phyloP scores from a whole-genome alignment of 495 filamentous ascomycete genomes.

The Penicillium lividum region DNA sequence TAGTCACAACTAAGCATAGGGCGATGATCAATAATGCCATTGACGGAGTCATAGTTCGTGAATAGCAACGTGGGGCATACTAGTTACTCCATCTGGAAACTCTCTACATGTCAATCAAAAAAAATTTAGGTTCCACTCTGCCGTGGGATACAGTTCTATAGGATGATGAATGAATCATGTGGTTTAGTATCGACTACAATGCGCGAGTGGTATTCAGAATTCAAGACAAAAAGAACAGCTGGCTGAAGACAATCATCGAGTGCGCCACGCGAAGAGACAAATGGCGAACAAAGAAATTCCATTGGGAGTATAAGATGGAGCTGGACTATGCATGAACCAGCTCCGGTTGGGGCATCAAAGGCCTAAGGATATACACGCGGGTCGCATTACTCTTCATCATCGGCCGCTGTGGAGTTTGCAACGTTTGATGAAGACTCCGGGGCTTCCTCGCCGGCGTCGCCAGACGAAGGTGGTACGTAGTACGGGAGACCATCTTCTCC shows the following conservation, averaged over 20 bases:
- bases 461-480: slow-evolving; percentile 59
- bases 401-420: slow-evolving; percentile 30
- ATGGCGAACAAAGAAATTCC: neutral
- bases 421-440: slow-evolving; percentile 24
- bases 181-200: slow-evolving; percentile 15
- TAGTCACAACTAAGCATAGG: too few species aligned
- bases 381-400: slow-evolving; percentile 19
- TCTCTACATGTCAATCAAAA: too few species aligned
- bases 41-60: too few species aligned
- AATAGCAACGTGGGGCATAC: too few species aligned
- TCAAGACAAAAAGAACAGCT: slow-evolving; percentile 6
- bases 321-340: slow-evolving; percentile 1
- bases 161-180: slow-evolving; percentile 1
- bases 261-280: neutral
- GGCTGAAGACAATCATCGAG: slow-evolving; percentile 16
- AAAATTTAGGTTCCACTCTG: too few species aligned
- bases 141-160: neutral
- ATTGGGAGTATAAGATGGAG: neutral
- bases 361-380: neutral
- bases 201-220: slow-evolving; percentile 1
- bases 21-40: too few species aligned
- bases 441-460: slow-evolving; percentile 18
- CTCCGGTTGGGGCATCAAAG: neutral
- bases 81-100: too few species aligned
- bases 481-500: slow-evolving; percentile 84